Base-by-base conservation (phyloP, 805 yeast species). In the Saccharomycopsis schoenii region DNA sequence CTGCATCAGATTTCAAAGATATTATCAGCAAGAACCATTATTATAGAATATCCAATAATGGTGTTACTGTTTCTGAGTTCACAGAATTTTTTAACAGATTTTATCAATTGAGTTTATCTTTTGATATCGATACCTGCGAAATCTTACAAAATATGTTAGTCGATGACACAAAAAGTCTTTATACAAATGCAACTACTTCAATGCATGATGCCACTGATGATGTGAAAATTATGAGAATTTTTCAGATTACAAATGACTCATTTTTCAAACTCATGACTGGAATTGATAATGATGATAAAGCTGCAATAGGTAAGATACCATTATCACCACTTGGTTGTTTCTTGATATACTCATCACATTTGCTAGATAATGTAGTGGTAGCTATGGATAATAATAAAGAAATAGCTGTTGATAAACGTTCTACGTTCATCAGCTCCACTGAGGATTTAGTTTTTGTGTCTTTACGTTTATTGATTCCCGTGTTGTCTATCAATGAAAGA, bases 81-180 rank as follows among this genome's bases (percentile, higher is more conserved):
- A 61, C 68, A 61, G 77, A 74, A 29, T 67, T 74, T 34, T 71
- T 71, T 55, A 71, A 69, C 8, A 74, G 86, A 57, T 70, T 74
- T n/a, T 71, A 75, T 41, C 78, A 78, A 59, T 73, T 90, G 62
- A 79, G 87, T 0, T 68, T 76, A 39, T 82, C 94, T 2, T 81
- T 80, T 71, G 98, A 92, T 71, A 68, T 89, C 58, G 82, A 85
- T 58, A 72, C 84, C 12, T 72, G 72, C n/a, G 67, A 67, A 0
- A 71, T 72, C 24, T 77, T 85, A 54, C 63, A 66, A 1, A 65
- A 73, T 1, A 21, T 67, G 1, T 70, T 67, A 67, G 68, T 77
- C 9, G 66, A 69, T 2, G 75, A 76, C 40, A 71, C 84, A 1
- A 71, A 70, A 51, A 66, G 69, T 1, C 67, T 86, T 2, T 82